Evolutionary conservation across 352 stramenopile species (phyloP).

Genomic region (Pythium diclinum): DNA sequence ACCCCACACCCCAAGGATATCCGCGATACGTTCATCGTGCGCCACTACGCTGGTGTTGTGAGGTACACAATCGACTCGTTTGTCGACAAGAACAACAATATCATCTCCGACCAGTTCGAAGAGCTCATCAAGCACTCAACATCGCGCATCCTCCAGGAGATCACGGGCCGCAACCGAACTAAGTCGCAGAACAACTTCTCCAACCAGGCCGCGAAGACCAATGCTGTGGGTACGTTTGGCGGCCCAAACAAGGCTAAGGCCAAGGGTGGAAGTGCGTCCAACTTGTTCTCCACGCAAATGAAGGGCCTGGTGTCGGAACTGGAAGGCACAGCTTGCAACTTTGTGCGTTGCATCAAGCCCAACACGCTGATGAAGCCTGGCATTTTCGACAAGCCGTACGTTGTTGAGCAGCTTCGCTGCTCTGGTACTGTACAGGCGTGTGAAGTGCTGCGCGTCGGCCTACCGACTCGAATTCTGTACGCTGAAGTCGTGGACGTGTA

Average conservation of each 20-base stretch:
- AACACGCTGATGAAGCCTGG: conserved; percentile 93
- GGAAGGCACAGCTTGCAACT: conserved; percentile 88
- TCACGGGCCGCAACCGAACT: conserved; percentile 49
- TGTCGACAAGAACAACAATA: conserved; percentile 91
- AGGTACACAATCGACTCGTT: conserved; percentile 86
- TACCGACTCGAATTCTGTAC: conserved; percentile 85
- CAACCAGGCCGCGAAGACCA: conserved; percentile 45
- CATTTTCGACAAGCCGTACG: conserved; percentile 71
- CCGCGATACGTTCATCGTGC: conserved; percentile 82
- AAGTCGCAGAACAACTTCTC: conserved; percentile 41
- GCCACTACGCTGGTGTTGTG: conserved; percentile 81
- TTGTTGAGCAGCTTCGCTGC: conserved; percentile 71
- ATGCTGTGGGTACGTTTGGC: conserved; percentile 35
- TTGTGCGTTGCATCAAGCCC: conserved; percentile 95
- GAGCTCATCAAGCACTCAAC: conserved; percentile 80
- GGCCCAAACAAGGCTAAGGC: conserved; percentile 43
- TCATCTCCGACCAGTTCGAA: conserved; percentile 87
- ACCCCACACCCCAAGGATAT: conserved; percentile 83
- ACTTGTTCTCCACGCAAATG: conserved; percentile 82
- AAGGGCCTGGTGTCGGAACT: conserved; percentile 80
- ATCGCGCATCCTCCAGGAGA: conserved; percentile 67
- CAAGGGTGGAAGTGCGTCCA: conserved; percentile 68
- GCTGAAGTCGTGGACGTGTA: conserved; percentile 84
- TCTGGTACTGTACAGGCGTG: conserved; percentile 77
- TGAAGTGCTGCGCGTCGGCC: conserved; percentile 72